These are phyloP conservation scores for Phytophthora chlamydospora DNA, from an alignment of 352 stramenopile genomes.

Conservation along the genomic window DNA sequence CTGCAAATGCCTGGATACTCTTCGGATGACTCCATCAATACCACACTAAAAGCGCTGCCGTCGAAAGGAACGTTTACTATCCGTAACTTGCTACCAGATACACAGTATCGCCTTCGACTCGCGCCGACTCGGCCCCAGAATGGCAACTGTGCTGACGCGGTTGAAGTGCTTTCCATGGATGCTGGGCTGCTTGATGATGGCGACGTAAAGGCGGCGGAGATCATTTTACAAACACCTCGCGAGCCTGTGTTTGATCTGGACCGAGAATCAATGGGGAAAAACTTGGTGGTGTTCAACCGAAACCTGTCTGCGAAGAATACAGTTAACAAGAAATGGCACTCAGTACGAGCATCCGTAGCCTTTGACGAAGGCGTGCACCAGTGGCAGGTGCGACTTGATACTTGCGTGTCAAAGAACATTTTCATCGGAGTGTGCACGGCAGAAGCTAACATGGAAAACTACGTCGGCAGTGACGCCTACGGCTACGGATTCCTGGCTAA, in stretches of 20 bases:
- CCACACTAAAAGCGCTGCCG: constrained; percentile 26
- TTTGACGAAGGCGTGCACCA: constrained; percentile 85
- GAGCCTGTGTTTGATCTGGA: constrained; percentile 82
- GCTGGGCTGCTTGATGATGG: not conserved
- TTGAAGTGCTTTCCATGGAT: not conserved
- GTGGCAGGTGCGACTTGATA: constrained; percentile 90
- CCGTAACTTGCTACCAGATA: constrained; percentile 52
- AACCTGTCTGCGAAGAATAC: constrained; percentile 87
- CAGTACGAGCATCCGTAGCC: constrained; percentile 62
- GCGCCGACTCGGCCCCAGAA: constrained; percentile 16
- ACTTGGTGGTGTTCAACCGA: constrained; percentile 75
- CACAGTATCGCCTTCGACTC: constrained; percentile 45
- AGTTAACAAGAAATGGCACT: constrained; percentile 92
- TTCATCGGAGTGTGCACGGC: constrained; percentile 88
- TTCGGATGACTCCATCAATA: not conserved
- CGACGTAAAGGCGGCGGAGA: not conserved
- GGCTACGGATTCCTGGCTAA: constrained; percentile 93
- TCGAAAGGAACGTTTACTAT: constrained; percentile 49
- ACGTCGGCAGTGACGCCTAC: constrained; percentile 86
- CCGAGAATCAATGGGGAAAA: constrained; percentile 61
- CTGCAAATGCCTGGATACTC: not conserved
- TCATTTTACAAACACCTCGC: constrained; percentile 57
- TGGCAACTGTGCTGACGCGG: not conserved
- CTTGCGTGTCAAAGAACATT: constrained; percentile 92
- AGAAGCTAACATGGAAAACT: constrained; percentile 86